Evolutionary conservation across 2,329 filamentous ascomycete genomes (phyloP).

Genomic region (Ambrosiella cleistominuta): DNA sequence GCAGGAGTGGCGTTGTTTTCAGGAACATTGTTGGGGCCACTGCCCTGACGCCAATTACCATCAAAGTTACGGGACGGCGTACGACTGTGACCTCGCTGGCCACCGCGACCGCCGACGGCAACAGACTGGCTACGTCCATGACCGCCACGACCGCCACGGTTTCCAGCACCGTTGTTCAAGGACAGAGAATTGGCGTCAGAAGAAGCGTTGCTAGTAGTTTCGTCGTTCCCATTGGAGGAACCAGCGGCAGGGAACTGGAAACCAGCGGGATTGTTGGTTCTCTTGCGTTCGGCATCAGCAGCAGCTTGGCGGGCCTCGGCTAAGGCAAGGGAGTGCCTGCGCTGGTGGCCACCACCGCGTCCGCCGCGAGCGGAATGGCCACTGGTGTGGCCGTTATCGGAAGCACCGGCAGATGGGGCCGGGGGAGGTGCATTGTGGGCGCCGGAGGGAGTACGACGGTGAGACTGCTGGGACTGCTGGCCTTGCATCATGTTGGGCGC

Average conservation of each 20-base stretch:
- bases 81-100: slow-evolving; percentile 53
- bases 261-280: slow-evolving; percentile 47
- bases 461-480: slow-evolving; percentile 51
- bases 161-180: slow-evolving; percentile 21
- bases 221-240: slow-evolving; percentile 41
- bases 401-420: slow-evolving; percentile 79
- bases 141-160: slow-evolving; percentile 38
- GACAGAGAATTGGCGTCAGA: slow-evolving; percentile 18
- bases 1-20: not conserved
- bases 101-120: slow-evolving; percentile 55
- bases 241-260: slow-evolving; percentile 84
- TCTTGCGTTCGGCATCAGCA: slow-evolving; percentile 92
- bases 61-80: slow-evolving; percentile 88
- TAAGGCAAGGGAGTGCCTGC: slow-evolving; percentile 83
- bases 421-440: slow-evolving; percentile 67
- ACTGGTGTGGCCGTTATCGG: slow-evolving; percentile 46
- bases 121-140: slow-evolving; percentile 81
- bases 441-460: slow-evolving; percentile 92
- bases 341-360: slow-evolving; percentile 65
- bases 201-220: slow-evolving; percentile 22
- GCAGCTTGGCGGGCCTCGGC: slow-evolving; percentile 96
- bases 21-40: slow-evolving; percentile 29
- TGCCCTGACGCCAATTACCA: slow-evolving; percentile 76
- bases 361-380: slow-evolving; percentile 59
- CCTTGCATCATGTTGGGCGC: slow-evolving; percentile 22